Evolutionary conservation across 2,329 filamentous ascomycete genomes (phyloP), one percentile per base, ranked within the genome.

Genomic region (Colletotrichum somersetense): DNA sequence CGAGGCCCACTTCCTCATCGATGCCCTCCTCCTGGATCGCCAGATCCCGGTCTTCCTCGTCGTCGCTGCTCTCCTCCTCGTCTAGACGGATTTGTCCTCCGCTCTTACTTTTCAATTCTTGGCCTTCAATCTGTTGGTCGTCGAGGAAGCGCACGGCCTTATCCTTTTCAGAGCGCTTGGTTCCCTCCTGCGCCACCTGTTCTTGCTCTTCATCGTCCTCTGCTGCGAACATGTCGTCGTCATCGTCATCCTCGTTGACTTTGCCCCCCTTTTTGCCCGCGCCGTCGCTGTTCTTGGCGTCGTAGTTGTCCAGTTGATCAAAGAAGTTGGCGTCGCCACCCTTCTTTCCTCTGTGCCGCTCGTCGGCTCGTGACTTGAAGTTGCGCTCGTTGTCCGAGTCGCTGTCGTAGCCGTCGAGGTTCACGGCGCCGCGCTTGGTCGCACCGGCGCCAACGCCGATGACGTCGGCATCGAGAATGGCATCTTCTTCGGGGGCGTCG

Each of bases 401-500:
- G 12, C 93, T 96, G 76, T 98, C 96, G 83, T 98, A 99, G 62
- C 96, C 96, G 78, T 98, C 96, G 52, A 99, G 91, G 78, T 98
- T 98, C 67, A 99, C 93, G 0, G 96, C 96, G 76, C 96, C 96
- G 74, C 96, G 93, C 81, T 97, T 97, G 0, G 94, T 93, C 52
- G 91, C 89, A 42, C 89, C 88, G 12, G 91, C 90, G 1, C 89
- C 89, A 2, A 91, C 93, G 20, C 95, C 95, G 75, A 98, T 98
- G 50, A 98, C 95, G 79, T 98, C 96, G 30, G 95, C 94, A 62
- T 97, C 94, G 11, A 99, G 89, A 38, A 96, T 89, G 0, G 90
- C 89, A 76, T 95, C 87, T 56, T 93, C 91, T 74, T 93, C 92
- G 2, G 89, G 88, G 2, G 91, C 92, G 79, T 97, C 94, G 1